Conservation (phyloP, 2,329 filamentous ascomycete genomes). For the Aspergillus sp. region DNA sequence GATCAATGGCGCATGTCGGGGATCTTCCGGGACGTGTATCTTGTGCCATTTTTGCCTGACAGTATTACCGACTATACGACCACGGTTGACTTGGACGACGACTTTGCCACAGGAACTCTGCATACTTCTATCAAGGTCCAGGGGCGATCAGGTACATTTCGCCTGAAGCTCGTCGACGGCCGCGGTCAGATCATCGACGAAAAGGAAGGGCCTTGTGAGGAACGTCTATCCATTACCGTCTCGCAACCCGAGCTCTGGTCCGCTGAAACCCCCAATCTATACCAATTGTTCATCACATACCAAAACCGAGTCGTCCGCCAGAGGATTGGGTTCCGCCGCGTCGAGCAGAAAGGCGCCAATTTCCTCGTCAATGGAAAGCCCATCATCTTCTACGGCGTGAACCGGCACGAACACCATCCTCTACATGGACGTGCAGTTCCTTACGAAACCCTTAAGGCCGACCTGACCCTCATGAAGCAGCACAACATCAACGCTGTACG, state of each 20-base stretch:
- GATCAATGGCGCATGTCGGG: conserved; percentile 68
- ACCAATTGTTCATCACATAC: conserved; percentile 50
- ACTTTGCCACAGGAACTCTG: conserved; percentile 44
- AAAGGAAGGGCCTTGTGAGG: conserved; percentile 34
- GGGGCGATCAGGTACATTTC: not conserved
- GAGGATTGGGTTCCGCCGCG: conserved; percentile 61
- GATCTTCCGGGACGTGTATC: conserved; percentile 66
- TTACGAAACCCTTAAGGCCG: conserved; percentile 59
- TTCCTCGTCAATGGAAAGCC: conserved; percentile 62
- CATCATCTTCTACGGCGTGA: conserved; percentile 63
- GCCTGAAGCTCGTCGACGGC: conserved; percentile 41
- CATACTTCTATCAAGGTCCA: not conserved
- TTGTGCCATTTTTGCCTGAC: conserved; percentile 56
- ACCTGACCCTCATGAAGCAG: conserved; percentile 66
- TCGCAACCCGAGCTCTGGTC: conserved; percentile 62
- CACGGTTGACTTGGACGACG: conserved; percentile 39
- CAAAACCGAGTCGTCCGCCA: conserved; percentile 41
- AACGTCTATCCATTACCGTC: not conserved
- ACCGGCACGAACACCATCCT: conserved; percentile 70
- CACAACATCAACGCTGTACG: conserved; percentile 72
- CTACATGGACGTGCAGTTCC: conserved; percentile 62
- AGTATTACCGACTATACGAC: not conserved
- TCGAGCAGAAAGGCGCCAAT: conserved; percentile 55
- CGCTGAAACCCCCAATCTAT: conserved; percentile 64
- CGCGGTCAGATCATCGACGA: conserved; percentile 53